These are phyloP conservation scores for Kokia cookei DNA, from an alignment of 441 rosid species.

Conservation along the genomic window DNA sequence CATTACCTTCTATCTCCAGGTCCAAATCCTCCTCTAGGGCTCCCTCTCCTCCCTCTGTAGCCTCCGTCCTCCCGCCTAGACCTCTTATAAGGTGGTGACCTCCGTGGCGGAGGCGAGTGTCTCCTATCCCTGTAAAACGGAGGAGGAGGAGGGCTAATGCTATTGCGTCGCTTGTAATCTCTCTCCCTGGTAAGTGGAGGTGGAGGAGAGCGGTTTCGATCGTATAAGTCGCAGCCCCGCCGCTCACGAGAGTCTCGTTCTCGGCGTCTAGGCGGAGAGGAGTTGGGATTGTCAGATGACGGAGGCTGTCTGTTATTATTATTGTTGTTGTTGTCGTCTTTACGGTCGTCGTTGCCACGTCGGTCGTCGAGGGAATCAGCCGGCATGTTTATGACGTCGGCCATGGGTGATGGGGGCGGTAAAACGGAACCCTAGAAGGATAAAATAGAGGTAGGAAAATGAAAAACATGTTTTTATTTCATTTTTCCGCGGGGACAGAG, in stretches of 20 bases:
- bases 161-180: slow-evolving; percentile 72
- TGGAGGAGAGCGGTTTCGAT: slow-evolving; percentile 53
- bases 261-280: slow-evolving; percentile 29
- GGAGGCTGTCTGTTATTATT: background rate
- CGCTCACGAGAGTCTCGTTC: slow-evolving; percentile 58
- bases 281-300: slow-evolving; percentile 9
- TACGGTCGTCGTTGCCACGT: slow-evolving; percentile 15
- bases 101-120: slow-evolving; percentile 60
- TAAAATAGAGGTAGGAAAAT: background rate
- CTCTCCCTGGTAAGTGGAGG: slow-evolving; percentile 52
- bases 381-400: slow-evolving; percentile 36
- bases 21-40: slow-evolving; percentile 79
- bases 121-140: slow-evolving; percentile 54
- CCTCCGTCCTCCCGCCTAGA: slow-evolving; percentile 87
- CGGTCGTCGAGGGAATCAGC: slow-evolving; percentile 31
- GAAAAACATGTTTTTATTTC: background rate
- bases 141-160: slow-evolving; percentile 76
- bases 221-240: slow-evolving; percentile 38
- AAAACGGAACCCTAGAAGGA: slow-evolving; percentile 14
- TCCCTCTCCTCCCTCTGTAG: slow-evolving; percentile 72
- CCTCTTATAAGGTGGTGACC: slow-evolving; percentile 75
- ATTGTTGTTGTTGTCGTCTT: background rate
- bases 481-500: background rate
- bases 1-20: slow-evolving; percentile 76
- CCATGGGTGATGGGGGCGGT: slow-evolving; percentile 18